A percentile compares a stretch with the other conserved stretches of the same genome.
phyloP scores from a whole-genome alignment of 2,329 filamentous ascomycete genomes.

The Bipolaris sorokiniana region DNA sequence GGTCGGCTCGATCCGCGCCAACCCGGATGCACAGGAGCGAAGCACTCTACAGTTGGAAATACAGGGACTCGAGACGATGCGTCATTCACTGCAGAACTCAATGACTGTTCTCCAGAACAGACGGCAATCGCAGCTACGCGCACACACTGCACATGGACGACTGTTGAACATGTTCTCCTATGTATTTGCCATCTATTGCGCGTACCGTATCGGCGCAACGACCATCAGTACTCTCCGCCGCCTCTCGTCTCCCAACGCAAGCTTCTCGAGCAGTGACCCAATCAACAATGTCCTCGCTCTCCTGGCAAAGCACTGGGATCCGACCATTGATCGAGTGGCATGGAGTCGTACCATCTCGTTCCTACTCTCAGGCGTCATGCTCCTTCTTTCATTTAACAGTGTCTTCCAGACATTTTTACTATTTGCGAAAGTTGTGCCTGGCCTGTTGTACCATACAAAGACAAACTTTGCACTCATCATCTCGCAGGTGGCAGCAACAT shows the following conservation, averaged over 20 bases:
- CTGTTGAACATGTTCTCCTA: constrained; percentile 69
- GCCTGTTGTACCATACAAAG: constrained; percentile 74
- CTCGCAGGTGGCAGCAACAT: constrained; percentile 81
- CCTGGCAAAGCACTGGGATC: constrained; percentile 82
- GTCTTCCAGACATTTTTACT: constrained; percentile 85
- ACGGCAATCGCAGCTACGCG: constrained; percentile 68
- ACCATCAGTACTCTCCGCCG: constrained; percentile 71
- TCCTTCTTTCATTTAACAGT: constrained; percentile 79
- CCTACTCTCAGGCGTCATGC: constrained; percentile 79
- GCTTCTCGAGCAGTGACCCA: constrained; percentile 76
- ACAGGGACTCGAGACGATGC: constrained; percentile 79
- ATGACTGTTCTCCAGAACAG: constrained; percentile 68
- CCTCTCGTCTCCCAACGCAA: constrained; percentile 54
- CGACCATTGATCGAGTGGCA: constrained; percentile 77
- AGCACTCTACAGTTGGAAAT: constrained; percentile 73
- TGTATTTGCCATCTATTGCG: constrained; percentile 78
- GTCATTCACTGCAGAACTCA: constrained; percentile 69
- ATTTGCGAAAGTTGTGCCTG: constrained; percentile 75
- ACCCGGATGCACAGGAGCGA: constrained; percentile 60
- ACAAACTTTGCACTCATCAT: constrained; percentile 80
- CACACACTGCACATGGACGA: constrained; percentile 70
- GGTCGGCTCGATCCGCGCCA: constrained; percentile 72
- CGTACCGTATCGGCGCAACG: constrained; percentile 81
- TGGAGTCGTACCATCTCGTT: constrained; percentile 89
- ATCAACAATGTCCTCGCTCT: constrained; percentile 83